Base-by-base conservation (phyloP, 1,139 yeast species). In the Sugiyamaella neomexicana region DNA sequence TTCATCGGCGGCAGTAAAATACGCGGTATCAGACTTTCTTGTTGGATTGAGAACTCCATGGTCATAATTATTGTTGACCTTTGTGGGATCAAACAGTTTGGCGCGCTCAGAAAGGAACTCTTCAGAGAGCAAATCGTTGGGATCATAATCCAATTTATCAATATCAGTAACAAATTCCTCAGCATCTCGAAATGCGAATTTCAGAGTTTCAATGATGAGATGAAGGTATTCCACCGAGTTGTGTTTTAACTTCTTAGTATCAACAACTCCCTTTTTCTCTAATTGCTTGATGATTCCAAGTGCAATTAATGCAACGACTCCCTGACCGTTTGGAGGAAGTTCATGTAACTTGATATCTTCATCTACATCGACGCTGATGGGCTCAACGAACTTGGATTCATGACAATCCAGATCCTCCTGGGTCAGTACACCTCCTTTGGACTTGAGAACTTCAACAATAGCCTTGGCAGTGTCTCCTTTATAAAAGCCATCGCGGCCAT, bases 261-360 rank as follows among this genome's bases (percentile, higher is more conserved):
- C 73, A 31, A 84, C 74, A 8, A 64, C 69, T 1, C 81, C 80
- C 42, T 64, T 62, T 32, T 68, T 60, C 15, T 74, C 75, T 51
- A 82, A 80, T 44, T 80, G 79, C 59, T 78, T 79, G 57, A 88
- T 77, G 45, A 85, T 74, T 0, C 95, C 95, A 52, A 86, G 69
- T 0, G 91, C 82, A 43, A 85, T 70, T 46, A 86, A 72, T 0
- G 90, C 93, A 46, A 86, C 86, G 37, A 86, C 71, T 1, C 95
- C 95, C 54, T 86, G 89, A 3, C 95, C 90, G 66, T 84, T 87
- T 29, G 95, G 95, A 6, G 95, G 93, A 57, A 85, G 83, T 66
- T 86, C 93, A 86, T 89, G 85, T 39, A 74, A 64, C n/a, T 59
- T 60, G 29, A 58, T 81, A 64, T 57, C 76, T 13, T 44, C 53